phyloP scores from a whole-genome alignment of 345 rosid species.

The Dimocarpus longan region DNA sequence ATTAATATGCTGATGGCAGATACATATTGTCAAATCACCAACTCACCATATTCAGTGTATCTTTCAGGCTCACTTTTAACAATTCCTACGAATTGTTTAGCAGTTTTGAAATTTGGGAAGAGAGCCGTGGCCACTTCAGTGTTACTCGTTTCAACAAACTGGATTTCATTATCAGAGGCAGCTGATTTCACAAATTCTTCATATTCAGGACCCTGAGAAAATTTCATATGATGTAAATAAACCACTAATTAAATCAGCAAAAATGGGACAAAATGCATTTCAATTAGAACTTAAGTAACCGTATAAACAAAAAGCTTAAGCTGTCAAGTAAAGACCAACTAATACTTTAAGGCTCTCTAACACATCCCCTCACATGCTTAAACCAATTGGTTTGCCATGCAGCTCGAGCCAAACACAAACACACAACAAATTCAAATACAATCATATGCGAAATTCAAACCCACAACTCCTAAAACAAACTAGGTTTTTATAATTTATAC shows the following conservation, averaged over 20 bases:
- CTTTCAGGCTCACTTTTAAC: conserved; percentile 84
- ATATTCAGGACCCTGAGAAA: conserved; percentile 59
- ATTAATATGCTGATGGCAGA: not conserved
- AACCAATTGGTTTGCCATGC: too few relatives aligned
- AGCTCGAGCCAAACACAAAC: too few relatives aligned
- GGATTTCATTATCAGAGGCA: conserved; percentile 59
- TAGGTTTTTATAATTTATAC: too few relatives aligned
- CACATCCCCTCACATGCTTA: too few relatives aligned
- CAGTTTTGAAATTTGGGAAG: conserved; percentile 50
- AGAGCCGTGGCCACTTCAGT: conserved; percentile 54
- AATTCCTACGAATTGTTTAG: conserved; percentile 55
- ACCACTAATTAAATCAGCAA: not conserved
- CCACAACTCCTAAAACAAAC: too few relatives aligned
- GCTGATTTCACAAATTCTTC: conserved; percentile 78
- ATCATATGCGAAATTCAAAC: too few relatives aligned
- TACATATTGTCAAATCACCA: not conserved
- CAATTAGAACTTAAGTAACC: not conserved
- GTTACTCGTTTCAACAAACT: conserved; percentile 63
- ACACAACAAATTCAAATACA: too few relatives aligned
- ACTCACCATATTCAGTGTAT: conserved; percentile 72
- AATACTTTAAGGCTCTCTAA: too few relatives aligned
- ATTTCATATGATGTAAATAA: not conserved
- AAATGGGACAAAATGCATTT: not conserved
- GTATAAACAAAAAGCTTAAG: too few relatives aligned
- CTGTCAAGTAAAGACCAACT: too few relatives aligned